Percentiles rank a stretch among this genome's conserved stretches.
phyloP scores from a whole-genome alignment of 306 rosid species.

The Prunus kanzakura region DNA sequence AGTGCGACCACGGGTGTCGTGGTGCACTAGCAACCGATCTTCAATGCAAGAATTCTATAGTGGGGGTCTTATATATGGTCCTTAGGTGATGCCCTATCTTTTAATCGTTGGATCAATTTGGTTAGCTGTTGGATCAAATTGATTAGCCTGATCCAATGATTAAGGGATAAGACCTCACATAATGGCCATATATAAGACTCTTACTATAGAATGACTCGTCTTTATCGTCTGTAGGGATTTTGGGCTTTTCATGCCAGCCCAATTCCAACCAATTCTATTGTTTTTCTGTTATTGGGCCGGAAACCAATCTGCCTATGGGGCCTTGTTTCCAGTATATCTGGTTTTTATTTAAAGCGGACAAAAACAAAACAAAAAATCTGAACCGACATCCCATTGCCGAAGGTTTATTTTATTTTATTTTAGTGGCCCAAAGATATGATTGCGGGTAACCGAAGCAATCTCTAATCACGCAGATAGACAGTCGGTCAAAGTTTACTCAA shows the following conservation, averaged over 20 bases:
- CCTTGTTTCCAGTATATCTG: background rate
- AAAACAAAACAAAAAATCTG: background rate
- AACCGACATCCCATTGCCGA: background rate
- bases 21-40: no score
- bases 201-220: no score
- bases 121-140: no score
- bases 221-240: background rate
- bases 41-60: no score
- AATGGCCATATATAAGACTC: no score
- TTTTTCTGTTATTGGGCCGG: background rate
- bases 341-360: background rate
- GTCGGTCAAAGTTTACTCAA: background rate
- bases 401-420: no score
- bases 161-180: no score
- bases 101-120: no score
- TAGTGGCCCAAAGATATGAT: background rate
- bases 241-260: background rate
- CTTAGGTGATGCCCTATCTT: no score
- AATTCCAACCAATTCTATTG: background rate
- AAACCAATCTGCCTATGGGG: no score
- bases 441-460: background rate
- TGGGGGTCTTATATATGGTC: no score
- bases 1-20: no score
- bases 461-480: background rate
- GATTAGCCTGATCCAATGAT: rapidly evolving